Evolutionary conservation across 2,329 filamentous ascomycete genomes (phyloP), one percentile per base, ranked within the genome.

Genomic region (Coniochaeta ligniaria): DNA sequence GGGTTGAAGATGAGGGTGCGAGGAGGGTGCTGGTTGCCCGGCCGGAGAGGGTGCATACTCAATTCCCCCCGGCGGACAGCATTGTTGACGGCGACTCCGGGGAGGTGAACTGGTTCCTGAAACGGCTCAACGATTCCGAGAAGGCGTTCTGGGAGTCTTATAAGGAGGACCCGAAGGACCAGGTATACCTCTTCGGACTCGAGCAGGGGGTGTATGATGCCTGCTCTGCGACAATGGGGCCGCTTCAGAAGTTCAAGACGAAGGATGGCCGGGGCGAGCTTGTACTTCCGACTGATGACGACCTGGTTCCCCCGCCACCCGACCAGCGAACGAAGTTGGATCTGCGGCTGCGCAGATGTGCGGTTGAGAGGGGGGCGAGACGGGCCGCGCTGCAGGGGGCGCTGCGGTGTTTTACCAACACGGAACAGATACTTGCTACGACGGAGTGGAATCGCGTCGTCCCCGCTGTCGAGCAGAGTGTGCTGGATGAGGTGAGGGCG

Each of bases 381-480:
- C 75, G 80, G 52, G 80, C 78, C 8, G 79, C 74, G 20, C 67
- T 82, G 24, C 78, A 81, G 64, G 72, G 74, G 33, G 72, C 71
- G 20, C 70, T 82, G 35, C 73, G 73, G 45, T 62, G 70, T 14
- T 73, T 79, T 55, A 67, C 70, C 33, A 75, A 67, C 60, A 41
- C 60, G 5, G 77, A 78, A 67, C 78, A 78, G 60, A 66, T 65
- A 7, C 67, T 73, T 43, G 71, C 72, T 60, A 74, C 70, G 2
- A 69, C 72, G 2, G 3, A 36, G 2, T 76, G 73, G 70, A 71
- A 72, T 28, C 71, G 72, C 0, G 66, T 78, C 11, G 65, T 75
- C 7, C 67, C 80, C 0, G 75, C 77, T 26, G 60, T 71, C 57
- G 68, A 67, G 7, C 61, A 63, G 9, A 57, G 65, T 11, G 60